A percentile compares a stretch with the other conserved stretches of the same genome.
Evolutionary conservation across 257 asterid genomes (phyloP).

Genomic region (Solanum ossicruentum): DNA sequence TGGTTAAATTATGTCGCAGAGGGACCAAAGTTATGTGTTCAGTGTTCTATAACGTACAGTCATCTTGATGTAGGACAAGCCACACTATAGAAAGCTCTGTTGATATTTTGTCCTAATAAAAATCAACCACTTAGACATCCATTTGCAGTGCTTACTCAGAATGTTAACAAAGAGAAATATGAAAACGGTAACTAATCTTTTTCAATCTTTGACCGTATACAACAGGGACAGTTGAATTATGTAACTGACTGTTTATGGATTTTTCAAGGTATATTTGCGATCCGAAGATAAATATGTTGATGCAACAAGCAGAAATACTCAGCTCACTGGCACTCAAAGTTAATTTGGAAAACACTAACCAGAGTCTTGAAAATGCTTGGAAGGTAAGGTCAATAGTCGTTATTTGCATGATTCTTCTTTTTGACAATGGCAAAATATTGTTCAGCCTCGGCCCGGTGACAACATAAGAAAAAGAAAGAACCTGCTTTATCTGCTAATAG

Average conservation of each 20-base stretch:
- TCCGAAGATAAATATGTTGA: not conserved
- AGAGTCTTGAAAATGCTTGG: constrained; percentile 3
- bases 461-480: no score
- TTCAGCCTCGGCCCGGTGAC: not conserved
- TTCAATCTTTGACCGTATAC: not conserved
- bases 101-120: constrained; percentile 21
- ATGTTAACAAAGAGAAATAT: constrained; percentile 22
- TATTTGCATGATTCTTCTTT: not conserved
- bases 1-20: not conserved
- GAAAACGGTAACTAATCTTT: constrained; percentile 8
- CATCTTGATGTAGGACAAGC: constrained; percentile 28
- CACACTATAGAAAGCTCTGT: constrained; percentile 22
- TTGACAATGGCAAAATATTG: not conserved
- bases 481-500: no score
- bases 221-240: not conserved
- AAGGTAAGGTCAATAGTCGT: not conserved
- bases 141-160: constrained; percentile 21
- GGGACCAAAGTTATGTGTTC: not conserved
- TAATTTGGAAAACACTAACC: not conserved
- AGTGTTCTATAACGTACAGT: not conserved
- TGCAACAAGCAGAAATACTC: constrained; percentile 4
- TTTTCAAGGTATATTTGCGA: not conserved
- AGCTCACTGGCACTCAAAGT: not conserved
- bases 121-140: constrained; percentile 51
- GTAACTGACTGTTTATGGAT: not conserved